phyloP scores from a whole-genome alignment of 306 rosid species.

The Gleditsia sinensis region DNA sequence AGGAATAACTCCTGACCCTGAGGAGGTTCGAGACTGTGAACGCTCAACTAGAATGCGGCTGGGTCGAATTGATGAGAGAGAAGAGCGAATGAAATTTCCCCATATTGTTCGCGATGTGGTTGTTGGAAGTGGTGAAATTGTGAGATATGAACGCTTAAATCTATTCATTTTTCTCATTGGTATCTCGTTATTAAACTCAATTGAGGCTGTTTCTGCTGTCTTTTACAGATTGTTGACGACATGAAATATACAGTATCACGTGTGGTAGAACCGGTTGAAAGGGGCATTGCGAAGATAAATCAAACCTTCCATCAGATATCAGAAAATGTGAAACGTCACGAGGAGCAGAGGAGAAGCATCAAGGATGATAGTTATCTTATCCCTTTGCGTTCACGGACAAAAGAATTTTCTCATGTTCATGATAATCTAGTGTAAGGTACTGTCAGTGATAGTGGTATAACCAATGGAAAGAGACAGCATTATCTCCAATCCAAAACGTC shows the following conservation, averaged over 20 bases:
- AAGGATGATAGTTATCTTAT: conserved; percentile 76
- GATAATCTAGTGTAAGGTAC: conserved; percentile 71
- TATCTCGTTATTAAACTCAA: conserved; percentile 11
- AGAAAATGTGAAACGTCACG: conserved; percentile 86
- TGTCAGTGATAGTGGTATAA: conserved; percentile 76
- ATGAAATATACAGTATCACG: conserved; percentile 91
- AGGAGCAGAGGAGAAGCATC: conserved; percentile 65
- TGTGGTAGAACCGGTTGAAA: conserved; percentile 92
- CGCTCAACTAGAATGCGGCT: conserved; percentile 63
- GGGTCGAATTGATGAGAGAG: conserved; percentile 60
- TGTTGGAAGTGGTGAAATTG: conserved; percentile 93
- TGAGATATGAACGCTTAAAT: conserved; percentile 43
- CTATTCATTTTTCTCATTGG: not conserved
- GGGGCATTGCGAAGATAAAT: conserved; percentile 81
- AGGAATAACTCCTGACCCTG: conserved; percentile 85
- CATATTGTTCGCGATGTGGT: conserved; percentile 91
- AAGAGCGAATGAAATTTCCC: conserved; percentile 72
- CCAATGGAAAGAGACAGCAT: conserved; percentile 55
- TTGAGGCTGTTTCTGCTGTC: conserved; percentile 25
- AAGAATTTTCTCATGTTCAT: conserved; percentile 70
- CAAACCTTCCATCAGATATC: conserved; percentile 81
- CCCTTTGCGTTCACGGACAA: conserved; percentile 66
- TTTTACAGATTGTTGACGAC: conserved; percentile 87
- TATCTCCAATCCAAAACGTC: conserved; percentile 57
- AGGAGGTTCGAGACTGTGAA: conserved; percentile 85